Conservation (phyloP, 2,329 filamentous ascomycete genomes). For the Aspergillus ustus region DNA sequence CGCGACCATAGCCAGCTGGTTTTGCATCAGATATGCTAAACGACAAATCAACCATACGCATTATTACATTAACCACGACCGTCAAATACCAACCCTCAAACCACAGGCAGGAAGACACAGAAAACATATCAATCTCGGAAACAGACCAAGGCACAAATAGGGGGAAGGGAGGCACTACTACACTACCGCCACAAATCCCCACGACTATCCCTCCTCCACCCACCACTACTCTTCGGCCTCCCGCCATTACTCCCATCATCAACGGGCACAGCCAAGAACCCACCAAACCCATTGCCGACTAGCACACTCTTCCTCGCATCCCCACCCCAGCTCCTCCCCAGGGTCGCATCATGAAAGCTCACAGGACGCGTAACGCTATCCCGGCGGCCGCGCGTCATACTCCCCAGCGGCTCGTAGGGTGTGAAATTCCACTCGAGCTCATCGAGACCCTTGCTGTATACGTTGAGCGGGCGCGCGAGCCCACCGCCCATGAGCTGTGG, state of each 20-base stretch:
- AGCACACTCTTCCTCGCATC: constrained; percentile 64
- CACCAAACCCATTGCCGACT: constrained; percentile 70
- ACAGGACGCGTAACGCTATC: constrained; percentile 51
- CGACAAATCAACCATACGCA: constrained; percentile 1
- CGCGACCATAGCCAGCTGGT: neutral
- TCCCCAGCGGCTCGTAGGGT: constrained; percentile 55
- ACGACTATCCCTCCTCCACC: constrained; percentile 38
- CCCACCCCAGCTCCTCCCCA: constrained; percentile 63
- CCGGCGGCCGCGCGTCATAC: constrained; percentile 39
- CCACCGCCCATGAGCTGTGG: constrained; percentile 32
- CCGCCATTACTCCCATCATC: constrained; percentile 43
- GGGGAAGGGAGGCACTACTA: neutral
- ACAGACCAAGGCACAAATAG: neutral
- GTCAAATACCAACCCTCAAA: neutral
- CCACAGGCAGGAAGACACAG: neutral
- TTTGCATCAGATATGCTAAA: neutral
- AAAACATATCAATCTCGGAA: neutral
- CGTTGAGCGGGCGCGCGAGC: constrained; percentile 62
- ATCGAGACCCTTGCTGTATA: constrained; percentile 70
- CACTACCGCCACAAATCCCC: constrained; percentile 45
- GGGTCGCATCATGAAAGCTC: constrained; percentile 49
- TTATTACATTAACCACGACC: neutral
- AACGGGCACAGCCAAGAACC: constrained; percentile 66
- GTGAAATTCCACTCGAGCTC: constrained; percentile 72
- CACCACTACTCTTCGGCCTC: constrained; percentile 41